Evolutionary conservation across 352 stramenopile species (phyloP).

Genomic region (Peronospora destructor): DNA sequence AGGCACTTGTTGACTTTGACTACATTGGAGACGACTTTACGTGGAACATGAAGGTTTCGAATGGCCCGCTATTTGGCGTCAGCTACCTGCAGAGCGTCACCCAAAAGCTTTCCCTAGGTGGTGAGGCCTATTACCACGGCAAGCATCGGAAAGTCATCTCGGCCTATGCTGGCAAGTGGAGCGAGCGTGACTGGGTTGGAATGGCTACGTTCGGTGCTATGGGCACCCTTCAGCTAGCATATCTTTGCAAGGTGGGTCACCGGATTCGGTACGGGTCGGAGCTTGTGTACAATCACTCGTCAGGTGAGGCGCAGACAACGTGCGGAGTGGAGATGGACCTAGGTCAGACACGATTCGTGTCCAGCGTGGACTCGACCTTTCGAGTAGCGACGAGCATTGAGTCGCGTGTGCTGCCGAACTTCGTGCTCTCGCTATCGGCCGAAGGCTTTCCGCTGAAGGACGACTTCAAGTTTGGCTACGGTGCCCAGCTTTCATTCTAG

Average conservation of each 20-base stretch:
- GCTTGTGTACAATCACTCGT: slow-evolving; percentile 82
- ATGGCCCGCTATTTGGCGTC: slow-evolving; percentile 76
- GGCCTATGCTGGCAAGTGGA: slow-evolving; percentile 82
- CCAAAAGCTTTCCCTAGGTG: slow-evolving; percentile 64
- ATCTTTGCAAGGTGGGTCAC: slow-evolving; percentile 78
- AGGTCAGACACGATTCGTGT: slow-evolving; percentile 78
- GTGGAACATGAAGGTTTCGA: slow-evolving; percentile 87
- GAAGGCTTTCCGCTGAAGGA: slow-evolving; percentile 83
- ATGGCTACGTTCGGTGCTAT: slow-evolving; percentile 73
- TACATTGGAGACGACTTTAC: slow-evolving; percentile 79
- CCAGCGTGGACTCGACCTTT: slow-evolving; percentile 76
- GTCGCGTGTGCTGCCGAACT: slow-evolving; percentile 80
- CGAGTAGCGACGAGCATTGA: slow-evolving; percentile 80
- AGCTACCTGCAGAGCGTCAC: slow-evolving; percentile 87
- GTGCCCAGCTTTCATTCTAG: slow-evolving; percentile 85
- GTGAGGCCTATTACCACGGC: slow-evolving; percentile 85
- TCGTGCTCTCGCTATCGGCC: slow-evolving; percentile 77
- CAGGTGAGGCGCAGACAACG: slow-evolving; percentile 74
- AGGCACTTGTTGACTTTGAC: slow-evolving; percentile 79
- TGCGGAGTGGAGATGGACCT: slow-evolving; percentile 81
- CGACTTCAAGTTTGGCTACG: slow-evolving; percentile 89
- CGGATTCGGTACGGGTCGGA: slow-evolving; percentile 80
- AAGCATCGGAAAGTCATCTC: slow-evolving; percentile 83
- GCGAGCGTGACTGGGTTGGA: slow-evolving; percentile 53
- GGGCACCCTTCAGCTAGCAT: slow-evolving; percentile 80